Evolutionary conservation across 169 alveolate species (phyloP), one percentile per base, ranked within the genome.

Genomic region (Plasmodium falciparum): DNA sequence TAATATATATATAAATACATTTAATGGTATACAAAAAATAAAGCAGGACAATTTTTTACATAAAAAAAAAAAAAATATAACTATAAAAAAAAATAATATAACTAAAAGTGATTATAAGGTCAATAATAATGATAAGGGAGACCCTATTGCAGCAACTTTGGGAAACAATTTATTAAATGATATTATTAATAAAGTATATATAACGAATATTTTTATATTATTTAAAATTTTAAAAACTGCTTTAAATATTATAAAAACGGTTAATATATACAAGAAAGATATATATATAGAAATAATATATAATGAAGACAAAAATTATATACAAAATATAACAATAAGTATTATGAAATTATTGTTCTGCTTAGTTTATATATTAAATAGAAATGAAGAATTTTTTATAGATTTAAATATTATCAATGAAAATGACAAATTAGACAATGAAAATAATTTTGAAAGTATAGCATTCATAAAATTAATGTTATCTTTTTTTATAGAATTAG

Each of bases 221-320:
- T 83, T 69, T 83, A 54, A 72, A 69, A 67, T 83, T n/a, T 39
- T 83, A 15, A 67, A 83, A 83, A 83, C 83, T 33, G 65, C 71
- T 17, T 69, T 63, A 83, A 83, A 83, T 33, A 69, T 69, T 7
- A 83, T 83, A 22, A 83, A 83, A 26, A 83, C 70, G 59, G 80
- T 83, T 54, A 83, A 83, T 17, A 29, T 4, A 6, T 69, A 83
- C 50, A 83, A 83, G 15, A 29, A 45, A 29, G 91, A 83, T 54
- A 50, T 83, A 29, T 83, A 67, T 73, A 59, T 83, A 13, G 91
- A 83, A 43, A 29, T 83, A 15, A 69, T 83, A 54, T 69, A 43
- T 70, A 43, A 67, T 17, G 74, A 70, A 29, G 24, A 29, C 22
- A 69, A 83, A 54, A 22, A 83, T 39, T 83, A 24, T 49, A 29